phyloP scores from a whole-genome alignment of 345 rosid genomes.

The Kandelia obovata region DNA sequence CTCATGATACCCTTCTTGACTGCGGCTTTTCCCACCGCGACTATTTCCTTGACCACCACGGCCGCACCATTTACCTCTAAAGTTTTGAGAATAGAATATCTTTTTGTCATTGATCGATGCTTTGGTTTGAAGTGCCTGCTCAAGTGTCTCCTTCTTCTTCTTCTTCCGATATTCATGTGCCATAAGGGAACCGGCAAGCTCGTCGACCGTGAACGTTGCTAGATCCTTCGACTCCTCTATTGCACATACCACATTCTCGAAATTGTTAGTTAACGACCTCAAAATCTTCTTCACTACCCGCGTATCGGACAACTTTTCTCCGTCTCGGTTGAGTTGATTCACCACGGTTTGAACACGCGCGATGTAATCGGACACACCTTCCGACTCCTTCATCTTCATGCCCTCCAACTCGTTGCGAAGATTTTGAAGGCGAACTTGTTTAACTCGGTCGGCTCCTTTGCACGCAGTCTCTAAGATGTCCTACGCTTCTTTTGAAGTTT shows the following conservation, averaged over 20 bases:
- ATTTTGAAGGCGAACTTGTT: no score
- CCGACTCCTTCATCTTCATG: constrained; percentile 10
- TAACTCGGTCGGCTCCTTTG: no score
- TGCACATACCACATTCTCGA: not conserved
- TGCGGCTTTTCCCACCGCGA: not conserved
- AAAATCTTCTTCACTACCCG: constrained; percentile 1
- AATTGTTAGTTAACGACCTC: constrained; percentile 1
- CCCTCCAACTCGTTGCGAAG: constrained; percentile 4
- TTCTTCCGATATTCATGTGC: no score
- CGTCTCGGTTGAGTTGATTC: constrained; percentile 6
- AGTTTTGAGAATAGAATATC: not conserved
- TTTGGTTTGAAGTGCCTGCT: not conserved
- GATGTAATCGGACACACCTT: constrained; percentile 11
- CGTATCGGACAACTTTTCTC: not conserved
- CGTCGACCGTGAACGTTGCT: no score
- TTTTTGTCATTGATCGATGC: not conserved
- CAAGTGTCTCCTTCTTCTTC: no score
- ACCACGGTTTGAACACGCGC: constrained; percentile 3
- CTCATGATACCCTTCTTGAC: not conserved
- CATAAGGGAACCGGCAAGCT: no score
- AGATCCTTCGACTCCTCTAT: no score
- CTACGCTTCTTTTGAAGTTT: no score
- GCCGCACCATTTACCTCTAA: not conserved
- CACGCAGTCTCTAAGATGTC: no score
- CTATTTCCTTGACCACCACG: not conserved